These are phyloP conservation scores for Diaporthe batatas DNA, from an alignment of 2,329 filamentous ascomycete species.

Conservation along the genomic window DNA sequence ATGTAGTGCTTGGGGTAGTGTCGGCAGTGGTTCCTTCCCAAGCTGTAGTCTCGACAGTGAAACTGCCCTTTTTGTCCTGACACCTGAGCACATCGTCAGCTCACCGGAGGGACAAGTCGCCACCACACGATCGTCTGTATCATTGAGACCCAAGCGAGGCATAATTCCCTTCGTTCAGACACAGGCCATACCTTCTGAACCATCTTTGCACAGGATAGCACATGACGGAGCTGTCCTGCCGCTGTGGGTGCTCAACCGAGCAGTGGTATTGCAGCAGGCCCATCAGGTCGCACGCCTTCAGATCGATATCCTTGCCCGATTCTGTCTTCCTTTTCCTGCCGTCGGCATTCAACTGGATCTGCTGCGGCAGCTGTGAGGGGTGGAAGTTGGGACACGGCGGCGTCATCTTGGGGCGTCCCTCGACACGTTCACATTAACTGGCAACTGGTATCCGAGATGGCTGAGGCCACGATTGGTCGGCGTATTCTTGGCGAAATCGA, in stretches of 20 bases:
- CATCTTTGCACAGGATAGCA: conserved; percentile 71
- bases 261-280: conserved; percentile 74
- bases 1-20: conserved; percentile 45
- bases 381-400: conserved; percentile 69
- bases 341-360: conserved; percentile 61
- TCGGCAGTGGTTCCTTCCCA: conserved; percentile 62
- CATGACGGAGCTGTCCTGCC: conserved; percentile 60
- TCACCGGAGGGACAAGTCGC: not conserved
- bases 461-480: conserved; percentile 59
- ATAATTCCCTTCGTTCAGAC: not conserved
- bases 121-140: not conserved
- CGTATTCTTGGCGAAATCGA: conserved; percentile 68
- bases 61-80: conserved; percentile 67
- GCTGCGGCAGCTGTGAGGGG: conserved; percentile 63
- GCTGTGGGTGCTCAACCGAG: conserved; percentile 62
- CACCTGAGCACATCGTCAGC: conserved; percentile 59
- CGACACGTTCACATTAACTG: not conserved
- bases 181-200: conserved; percentile 67
- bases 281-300: conserved; percentile 68
- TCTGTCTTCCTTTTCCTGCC: conserved; percentile 67
- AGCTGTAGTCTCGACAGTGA: conserved; percentile 73
- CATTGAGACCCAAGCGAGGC: not conserved
- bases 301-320: conserved; percentile 58
- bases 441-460: conserved; percentile 47
- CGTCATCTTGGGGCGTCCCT: conserved; percentile 60